Evolutionary conservation across 495 filamentous ascomycete genomes (phyloP).

Genomic region (Aspergillus heteromorphus): DNA sequence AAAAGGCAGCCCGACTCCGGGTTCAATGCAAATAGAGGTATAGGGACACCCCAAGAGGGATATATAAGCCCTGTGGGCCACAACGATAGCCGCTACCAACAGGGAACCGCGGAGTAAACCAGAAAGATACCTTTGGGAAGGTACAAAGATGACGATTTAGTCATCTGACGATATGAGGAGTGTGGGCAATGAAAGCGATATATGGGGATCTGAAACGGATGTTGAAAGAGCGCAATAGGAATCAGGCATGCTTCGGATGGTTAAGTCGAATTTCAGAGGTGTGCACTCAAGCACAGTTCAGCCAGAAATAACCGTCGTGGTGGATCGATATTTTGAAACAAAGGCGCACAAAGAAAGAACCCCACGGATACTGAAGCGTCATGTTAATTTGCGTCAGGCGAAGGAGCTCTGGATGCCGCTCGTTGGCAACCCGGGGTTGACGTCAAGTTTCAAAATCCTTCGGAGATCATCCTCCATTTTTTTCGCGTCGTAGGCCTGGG

Average conservation of each 20-base stretch:
- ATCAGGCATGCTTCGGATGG: neutral
- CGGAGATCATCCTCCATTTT: conserved; percentile 51
- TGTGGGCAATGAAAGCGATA: neutral
- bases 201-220: neutral
- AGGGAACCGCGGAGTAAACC: conserved; percentile 15
- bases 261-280: neutral
- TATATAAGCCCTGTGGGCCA: conserved; percentile 11
- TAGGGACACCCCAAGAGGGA: conserved; percentile 9
- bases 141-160: conserved; percentile 6
- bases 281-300: neutral
- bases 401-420: conserved; percentile 35
- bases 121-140: conserved; percentile 7
- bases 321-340: neutral
- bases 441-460: conserved; percentile 48
- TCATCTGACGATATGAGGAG: neutral
- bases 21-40: conserved; percentile 19
- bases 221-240: neutral
- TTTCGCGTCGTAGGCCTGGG: conserved; percentile 33
- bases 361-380: neutral
- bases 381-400: conserved; percentile 19
- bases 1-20: conserved; percentile 20
- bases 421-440: conserved; percentile 22
- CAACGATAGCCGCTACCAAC: conserved; percentile 9
- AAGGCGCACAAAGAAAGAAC: neutral
- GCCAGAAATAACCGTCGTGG: neutral